Percentiles rank a stretch among this genome's conserved stretches.
phyloP scores from a whole-genome alignment of 2,329 filamentous ascomycete species.

The Hortaea werneckii region DNA sequence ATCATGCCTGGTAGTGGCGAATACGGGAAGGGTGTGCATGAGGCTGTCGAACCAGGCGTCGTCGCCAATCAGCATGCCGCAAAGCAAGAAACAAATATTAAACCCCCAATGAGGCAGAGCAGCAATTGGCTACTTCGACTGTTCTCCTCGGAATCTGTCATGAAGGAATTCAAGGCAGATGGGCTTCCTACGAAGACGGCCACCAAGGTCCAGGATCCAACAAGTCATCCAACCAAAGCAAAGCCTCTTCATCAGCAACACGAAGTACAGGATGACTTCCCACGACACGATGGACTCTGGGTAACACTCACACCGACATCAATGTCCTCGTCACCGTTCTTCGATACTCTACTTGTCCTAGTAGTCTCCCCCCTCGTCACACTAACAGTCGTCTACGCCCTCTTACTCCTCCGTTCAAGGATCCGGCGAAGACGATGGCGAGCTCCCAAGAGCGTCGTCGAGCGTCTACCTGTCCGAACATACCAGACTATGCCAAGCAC shows the following conservation, averaged over 20 bases:
- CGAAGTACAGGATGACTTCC: conserved; percentile 2
- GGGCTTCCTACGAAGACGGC: conserved; percentile 3
- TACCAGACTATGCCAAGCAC: conserved; percentile 74
- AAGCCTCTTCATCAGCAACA: conserved; percentile 6
- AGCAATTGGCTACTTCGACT: conserved; percentile 5
- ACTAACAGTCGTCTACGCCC: conserved; percentile 80
- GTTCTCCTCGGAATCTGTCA: conserved; percentile 1
- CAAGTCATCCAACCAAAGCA: not conserved
- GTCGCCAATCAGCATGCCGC: conserved; percentile 1
- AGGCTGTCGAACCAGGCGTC: conserved; percentile 12
- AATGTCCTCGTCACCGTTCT: conserved; percentile 80
- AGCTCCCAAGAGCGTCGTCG: conserved; percentile 93
- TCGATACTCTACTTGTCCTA: conserved; percentile 92
- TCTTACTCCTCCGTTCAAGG: conserved; percentile 76
- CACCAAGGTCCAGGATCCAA: conserved; percentile 1
- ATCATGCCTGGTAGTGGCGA: conserved; percentile 65
- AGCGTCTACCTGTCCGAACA: conserved; percentile 85
- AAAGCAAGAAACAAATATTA: conserved; percentile 4
- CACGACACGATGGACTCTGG: conserved; percentile 68
- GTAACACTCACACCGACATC: conserved; percentile 90
- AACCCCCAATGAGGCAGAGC: not conserved
- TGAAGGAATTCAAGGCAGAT: not conserved
- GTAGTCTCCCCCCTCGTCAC: conserved; percentile 90
- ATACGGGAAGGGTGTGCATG: conserved; percentile 41
- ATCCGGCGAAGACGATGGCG: conserved; percentile 86